Base-by-base conservation (phyloP, 1,284 basidiomycete species). In the Trichosporon ovoides region DNA sequence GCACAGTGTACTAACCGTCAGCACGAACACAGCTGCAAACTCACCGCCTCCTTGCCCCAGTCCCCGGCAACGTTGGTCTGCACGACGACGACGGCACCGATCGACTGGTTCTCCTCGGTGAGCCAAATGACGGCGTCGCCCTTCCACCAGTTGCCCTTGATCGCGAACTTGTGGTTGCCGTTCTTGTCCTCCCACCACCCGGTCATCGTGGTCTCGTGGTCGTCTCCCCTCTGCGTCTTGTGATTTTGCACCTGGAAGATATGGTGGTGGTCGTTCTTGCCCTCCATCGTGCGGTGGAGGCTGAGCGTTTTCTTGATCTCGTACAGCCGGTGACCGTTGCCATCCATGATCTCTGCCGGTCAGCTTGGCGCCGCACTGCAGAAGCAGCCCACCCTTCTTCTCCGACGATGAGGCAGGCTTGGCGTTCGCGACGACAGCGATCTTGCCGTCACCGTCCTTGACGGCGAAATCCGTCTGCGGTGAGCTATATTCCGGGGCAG, bases 101-200 rank as follows among this genome's bases (percentile, higher is more conserved):
- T 48, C 43, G 43, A 16, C 22, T 48, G 43, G 24, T 48, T 48
- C 3, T 22, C 24, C 24, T 16, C 24, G 24, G 43, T 20, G 14
- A 48, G 43, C 43, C 43, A 48, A 14, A 48, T 24, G 28, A 48
- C 43, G 14, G 43, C 43, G 22, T 48, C 43, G 16, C 43, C 43
- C 43, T 48, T 48, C 22, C 28, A 48, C 43, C 43, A 48, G 43
- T 48, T 48, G 43, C 43, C 43, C 43, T 48, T 48, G 43, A 48
- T 48, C 14, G 43, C 43, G 24, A 48, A 48, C 22, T 19, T 22
- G 24, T 19, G 43, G 18, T 22, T 48, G 22, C 43, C 11, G 13
- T 13, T n/a, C 14, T 22, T 16, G 24, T 48, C 43, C 43, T 48
- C 28, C 43, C 43, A 48, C 43, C 43, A 48, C 7, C 43, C 43